Percentiles rank a stretch among this genome's conserved stretches.
These are phyloP conservation scores for Laguncularia racemosa DNA, from an alignment of 345 rosid species.

Conservation along the genomic window DNA sequence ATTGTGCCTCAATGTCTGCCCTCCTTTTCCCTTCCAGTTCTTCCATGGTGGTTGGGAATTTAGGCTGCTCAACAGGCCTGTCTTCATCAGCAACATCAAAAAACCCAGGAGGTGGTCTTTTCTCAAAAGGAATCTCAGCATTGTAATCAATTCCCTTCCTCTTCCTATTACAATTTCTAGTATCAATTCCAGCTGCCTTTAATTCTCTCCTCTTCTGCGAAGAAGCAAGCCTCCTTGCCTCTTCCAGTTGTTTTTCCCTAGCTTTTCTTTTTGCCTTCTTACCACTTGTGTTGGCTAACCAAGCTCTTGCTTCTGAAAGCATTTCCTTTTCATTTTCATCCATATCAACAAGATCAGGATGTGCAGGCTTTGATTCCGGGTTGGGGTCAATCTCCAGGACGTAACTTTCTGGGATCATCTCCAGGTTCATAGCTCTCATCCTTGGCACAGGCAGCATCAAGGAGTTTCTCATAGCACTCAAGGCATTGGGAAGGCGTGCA, in stretches of 20 bases:
- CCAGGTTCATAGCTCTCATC: conserved; percentile 94
- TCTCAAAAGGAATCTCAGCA: conserved; percentile 96
- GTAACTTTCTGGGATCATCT: conserved; percentile 92
- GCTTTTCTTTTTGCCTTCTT: conserved; percentile 98
- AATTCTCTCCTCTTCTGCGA: conserved; percentile 94
- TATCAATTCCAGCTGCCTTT: conserved; percentile 96
- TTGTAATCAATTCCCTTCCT: conserved; percentile 96
- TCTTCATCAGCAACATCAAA: conserved; percentile 88
- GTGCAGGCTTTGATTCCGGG: conserved; percentile 97
- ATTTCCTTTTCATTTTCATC: conserved; percentile 99
- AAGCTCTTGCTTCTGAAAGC: conserved; percentile 98
- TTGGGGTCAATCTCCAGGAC: conserved; percentile 98
- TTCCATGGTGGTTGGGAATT: conserved; percentile 88
- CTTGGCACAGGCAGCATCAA: conserved; percentile 94
- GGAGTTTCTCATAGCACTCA: conserved; percentile 94
- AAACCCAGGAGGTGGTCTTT: conserved; percentile 92
- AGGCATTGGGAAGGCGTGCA: conserved; percentile 99
- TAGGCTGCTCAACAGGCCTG: conserved; percentile 65
- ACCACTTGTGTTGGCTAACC: conserved; percentile 91
- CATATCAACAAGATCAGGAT: conserved; percentile 99
- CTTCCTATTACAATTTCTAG: conserved; percentile 71
- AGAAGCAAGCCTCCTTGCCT: conserved; percentile 99
- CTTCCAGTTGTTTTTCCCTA: conserved; percentile 97
- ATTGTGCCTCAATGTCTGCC: conserved; percentile 75
- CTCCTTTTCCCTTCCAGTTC: conserved; percentile 96